Conservation (phyloP, 768 basidiomycete species). For the Mycena latifolia region DNA sequence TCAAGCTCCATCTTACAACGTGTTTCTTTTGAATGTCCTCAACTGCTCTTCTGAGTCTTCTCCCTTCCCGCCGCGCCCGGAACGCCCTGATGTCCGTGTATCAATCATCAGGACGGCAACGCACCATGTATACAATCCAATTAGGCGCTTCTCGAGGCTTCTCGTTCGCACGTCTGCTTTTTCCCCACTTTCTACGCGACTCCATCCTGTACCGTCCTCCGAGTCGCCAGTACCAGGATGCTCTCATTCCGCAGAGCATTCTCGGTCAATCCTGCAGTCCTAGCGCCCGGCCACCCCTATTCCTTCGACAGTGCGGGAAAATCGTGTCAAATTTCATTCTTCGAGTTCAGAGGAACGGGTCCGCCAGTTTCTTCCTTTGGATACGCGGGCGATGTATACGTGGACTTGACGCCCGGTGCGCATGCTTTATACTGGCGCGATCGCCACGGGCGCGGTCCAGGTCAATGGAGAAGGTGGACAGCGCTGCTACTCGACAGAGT, state of each 20-base stretch:
- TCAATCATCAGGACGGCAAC: conserved; percentile 29
- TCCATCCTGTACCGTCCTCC: not conserved
- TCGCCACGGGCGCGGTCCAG: conserved; percentile 27
- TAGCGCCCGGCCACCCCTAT: conserved; percentile 32
- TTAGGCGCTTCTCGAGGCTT: conserved; percentile 17
- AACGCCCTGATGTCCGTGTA: conserved; percentile 8
- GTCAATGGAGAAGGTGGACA: conserved; percentile 31
- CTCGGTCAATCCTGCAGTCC: conserved; percentile 26
- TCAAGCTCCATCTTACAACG: not conserved
- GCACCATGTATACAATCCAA: conserved; percentile 21
- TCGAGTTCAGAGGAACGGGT: conserved; percentile 34
- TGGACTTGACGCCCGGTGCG: conserved; percentile 28
- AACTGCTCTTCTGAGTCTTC: not conserved
- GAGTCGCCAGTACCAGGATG: conserved; percentile 24
- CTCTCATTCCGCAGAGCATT: conserved; percentile 35
- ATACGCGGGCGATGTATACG: conserved; percentile 34
- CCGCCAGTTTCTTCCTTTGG: conserved; percentile 31
- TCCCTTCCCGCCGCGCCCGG: not conserved
- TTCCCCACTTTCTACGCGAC: conserved; percentile 7
- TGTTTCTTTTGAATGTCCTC: not conserved
- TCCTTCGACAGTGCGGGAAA: conserved; percentile 31
- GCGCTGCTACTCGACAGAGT: conserved; percentile 33
- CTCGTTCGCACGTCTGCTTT: conserved; percentile 20
- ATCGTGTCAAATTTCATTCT: conserved; percentile 29
- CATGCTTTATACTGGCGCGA: conserved; percentile 37